Evolutionary conservation across 139 green algal genomes (phyloP).

Genomic region (Volvox reticuliferus): DNA sequence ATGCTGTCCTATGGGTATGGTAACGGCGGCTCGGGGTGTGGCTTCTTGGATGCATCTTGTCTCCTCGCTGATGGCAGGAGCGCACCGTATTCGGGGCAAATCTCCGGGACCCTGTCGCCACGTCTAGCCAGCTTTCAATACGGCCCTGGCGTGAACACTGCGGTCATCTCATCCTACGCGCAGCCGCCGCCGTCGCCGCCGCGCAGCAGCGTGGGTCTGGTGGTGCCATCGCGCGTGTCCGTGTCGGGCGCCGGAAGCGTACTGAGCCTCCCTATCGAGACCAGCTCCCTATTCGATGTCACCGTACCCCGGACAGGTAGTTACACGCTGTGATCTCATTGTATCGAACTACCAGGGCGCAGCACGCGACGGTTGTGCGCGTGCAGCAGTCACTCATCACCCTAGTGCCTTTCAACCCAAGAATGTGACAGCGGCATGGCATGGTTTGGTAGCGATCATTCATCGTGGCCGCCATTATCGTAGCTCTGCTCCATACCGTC

Average conservation of each 20-base stretch:
- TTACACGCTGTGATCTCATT: background rate
- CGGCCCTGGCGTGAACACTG: background rate
- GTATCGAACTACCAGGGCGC: no score
- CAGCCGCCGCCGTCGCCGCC: conserved; percentile 1
- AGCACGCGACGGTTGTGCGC: no score
- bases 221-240: conserved; percentile 15
- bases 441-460: no score
- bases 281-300: conserved; percentile 11
- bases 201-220: conserved; percentile 1
- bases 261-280: conserved; percentile 39
- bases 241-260: conserved; percentile 16
- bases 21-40: background rate
- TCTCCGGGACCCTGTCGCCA: conserved; percentile 3
- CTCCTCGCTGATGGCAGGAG: background rate
- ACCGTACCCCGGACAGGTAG: conserved; percentile 17
- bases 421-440: no score
- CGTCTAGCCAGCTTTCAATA: conserved; percentile 7
- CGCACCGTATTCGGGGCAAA: background rate
- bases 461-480: no score
- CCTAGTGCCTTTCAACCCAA: no score
- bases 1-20: background rate
- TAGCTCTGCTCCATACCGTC: no score
- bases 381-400: no score
- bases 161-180: no score
- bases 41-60: background rate